Percentiles rank a stretch among this genome's conserved stretches.
Evolutionary conservation across 2,329 filamentous ascomycete genomes (phyloP).

Genomic region (Helminthosporium solani): DNA sequence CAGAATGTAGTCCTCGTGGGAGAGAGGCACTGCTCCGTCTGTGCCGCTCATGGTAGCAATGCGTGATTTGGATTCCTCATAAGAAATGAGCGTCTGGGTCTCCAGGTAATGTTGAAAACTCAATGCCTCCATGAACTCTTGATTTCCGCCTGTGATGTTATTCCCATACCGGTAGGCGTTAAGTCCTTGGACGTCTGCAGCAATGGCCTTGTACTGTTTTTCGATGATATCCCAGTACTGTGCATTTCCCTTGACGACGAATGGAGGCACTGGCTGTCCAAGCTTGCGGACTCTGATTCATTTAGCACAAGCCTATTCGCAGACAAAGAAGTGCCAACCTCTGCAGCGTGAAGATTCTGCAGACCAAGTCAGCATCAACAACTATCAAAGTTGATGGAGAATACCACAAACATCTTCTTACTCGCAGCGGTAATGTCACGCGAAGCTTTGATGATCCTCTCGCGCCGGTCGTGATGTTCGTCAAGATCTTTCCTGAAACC

Average conservation of each 20-base stretch:
- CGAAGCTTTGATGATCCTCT: conserved; percentile 86
- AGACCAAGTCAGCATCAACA: conserved; percentile 12
- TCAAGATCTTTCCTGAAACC: conserved; percentile 84
- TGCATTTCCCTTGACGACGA: conserved; percentile 69
- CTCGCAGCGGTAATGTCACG: conserved; percentile 90
- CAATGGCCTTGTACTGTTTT: conserved; percentile 66
- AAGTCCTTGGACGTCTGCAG: conserved; percentile 71
- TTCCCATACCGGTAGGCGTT: conserved; percentile 82
- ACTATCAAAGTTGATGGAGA: neutral
- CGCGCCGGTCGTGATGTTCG: conserved; percentile 88
- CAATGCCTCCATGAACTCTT: conserved; percentile 92
- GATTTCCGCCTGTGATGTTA: conserved; percentile 76
- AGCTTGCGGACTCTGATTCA: conserved; percentile 60
- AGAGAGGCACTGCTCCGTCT: conserved; percentile 61
- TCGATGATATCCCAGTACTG: conserved; percentile 70
- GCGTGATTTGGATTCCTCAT: conserved; percentile 55
- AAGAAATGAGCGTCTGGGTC: conserved; percentile 71
- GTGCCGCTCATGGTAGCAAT: conserved; percentile 41
- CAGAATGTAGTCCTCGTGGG: conserved; percentile 81
- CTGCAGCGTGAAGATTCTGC: conserved; percentile 80
- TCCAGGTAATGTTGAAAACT: conserved; percentile 86
- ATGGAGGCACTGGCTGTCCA: conserved; percentile 62
- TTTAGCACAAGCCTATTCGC: conserved; percentile 9
- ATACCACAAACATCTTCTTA: conserved; percentile 83
- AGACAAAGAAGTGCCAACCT: conserved; percentile 52